These are phyloP conservation scores for Botrytis tulipae DNA, from an alignment of 2,329 filamentous ascomycete genomes.

Conservation along the genomic window DNA sequence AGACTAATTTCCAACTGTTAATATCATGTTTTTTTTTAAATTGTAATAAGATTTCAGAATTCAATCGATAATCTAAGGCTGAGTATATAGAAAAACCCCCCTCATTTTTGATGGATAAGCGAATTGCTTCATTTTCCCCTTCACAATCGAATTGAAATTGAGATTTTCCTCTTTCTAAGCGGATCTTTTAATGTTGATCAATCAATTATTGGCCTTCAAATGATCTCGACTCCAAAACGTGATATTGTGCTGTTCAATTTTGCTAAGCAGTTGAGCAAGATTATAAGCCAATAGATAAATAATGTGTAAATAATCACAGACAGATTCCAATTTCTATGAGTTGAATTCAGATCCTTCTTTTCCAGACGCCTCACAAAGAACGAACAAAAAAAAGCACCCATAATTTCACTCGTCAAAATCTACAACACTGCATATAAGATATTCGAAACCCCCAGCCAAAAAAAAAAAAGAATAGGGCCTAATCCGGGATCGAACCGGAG, in stretches of 20 bases:
- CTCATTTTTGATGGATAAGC: not conserved
- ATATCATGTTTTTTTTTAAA: too few relatives aligned
- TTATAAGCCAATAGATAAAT: not conserved
- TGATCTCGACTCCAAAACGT: not conserved
- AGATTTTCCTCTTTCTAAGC: not conserved
- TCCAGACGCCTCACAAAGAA: not conserved
- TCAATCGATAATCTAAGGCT: not conserved
- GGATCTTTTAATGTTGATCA: too few relatives aligned
- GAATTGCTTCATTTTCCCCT: not conserved
- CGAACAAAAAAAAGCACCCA: not conserved
- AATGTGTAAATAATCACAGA: too few relatives aligned
- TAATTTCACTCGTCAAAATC: not conserved
- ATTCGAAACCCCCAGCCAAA: too few relatives aligned
- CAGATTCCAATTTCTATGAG: too few relatives aligned
- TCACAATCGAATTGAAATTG: not conserved
- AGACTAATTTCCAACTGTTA: too few relatives aligned
- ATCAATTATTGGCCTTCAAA: not conserved
- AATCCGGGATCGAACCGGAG: constrained; percentile 12
- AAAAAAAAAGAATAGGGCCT: not conserved
- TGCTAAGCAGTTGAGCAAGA: not conserved
- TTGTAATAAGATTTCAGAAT: not conserved
- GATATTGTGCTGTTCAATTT: not conserved
- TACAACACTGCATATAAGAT: too few relatives aligned
- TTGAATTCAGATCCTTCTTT: too few relatives aligned
- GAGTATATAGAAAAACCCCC: not conserved